Base-by-base conservation (phyloP, 352 stramenopile species). In the Phytophthora vignae region DNA sequence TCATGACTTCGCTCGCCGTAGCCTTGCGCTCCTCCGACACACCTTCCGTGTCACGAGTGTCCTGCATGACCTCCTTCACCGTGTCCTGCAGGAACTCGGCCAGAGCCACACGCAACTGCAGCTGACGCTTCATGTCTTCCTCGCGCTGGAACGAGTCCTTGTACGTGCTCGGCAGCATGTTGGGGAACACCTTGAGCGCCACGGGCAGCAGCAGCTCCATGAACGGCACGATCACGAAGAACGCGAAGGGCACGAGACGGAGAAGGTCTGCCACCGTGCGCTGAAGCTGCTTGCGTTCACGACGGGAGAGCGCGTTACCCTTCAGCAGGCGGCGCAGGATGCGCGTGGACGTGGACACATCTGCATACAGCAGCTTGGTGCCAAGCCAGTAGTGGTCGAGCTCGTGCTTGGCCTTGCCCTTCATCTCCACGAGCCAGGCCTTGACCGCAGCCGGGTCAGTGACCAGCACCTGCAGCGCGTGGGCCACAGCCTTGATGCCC, bases 101-200 rank as follows among this genome's bases (percentile, higher is more conserved):
- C 69, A 99, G 95, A 56, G 97, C 94, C 66, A 99, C 93, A 44
- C 97, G 90, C 67, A 98, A 83, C 77, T 99, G 90, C 46, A 99
- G 77, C 84, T 99, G 93, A 58, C 96, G 89, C 83, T 99, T 99
- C 96, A 99, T 98, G 65, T 98, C 98, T 85, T 99, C 97, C 95
- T 99, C 79, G 90, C 88, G 76, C 85, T 98, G 92, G 95, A 98
- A 96, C 94, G 95, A 92, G 70, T 96, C 84, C 81, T 98, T 95
- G 83, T 99, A 99, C 31, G 97, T 99, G 69, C 91, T 98, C 21
- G 98, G 98, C 21, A 99, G 82, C 97, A 99, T 99, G 86, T 99
- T 99, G 3, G 98, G 98, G 87, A 99, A 99, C 38, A 99, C 76
- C 73, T 98, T 98, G 22, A 99, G 85, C 19, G 97, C 97, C 76